These are phyloP conservation scores for Oryza meridionalis DNA, from an alignment of 176 grass and related monocot species.

Conservation along the genomic window DNA sequence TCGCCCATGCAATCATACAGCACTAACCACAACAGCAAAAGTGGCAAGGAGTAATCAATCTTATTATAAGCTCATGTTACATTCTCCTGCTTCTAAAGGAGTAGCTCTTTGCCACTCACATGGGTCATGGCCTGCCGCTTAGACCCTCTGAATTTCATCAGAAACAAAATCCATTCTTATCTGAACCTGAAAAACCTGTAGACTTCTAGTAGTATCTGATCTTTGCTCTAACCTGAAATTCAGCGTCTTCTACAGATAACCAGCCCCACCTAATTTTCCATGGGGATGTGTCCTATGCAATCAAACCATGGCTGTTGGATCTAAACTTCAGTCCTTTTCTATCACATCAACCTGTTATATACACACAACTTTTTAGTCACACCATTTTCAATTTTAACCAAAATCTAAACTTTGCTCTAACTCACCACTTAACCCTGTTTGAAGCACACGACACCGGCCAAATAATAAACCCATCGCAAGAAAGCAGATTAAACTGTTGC, in stretches of 20 bases:
- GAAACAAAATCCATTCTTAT: neutral
- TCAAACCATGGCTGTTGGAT: neutral
- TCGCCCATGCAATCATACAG: neutral
- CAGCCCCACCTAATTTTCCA: neutral
- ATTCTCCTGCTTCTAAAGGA: neutral
- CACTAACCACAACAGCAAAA: neutral
- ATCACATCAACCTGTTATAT: too few species aligned
- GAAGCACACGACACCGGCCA: conserved; percentile 3
- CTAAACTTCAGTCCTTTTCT: too few species aligned
- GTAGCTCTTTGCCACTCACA: neutral
- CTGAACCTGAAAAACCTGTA: neutral
- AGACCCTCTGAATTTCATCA: neutral
- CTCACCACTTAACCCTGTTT: conserved; percentile 7
- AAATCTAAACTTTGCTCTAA: too few species aligned
- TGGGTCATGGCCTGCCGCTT: neutral
- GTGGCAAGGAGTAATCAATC: neutral
- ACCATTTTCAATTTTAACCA: too few species aligned
- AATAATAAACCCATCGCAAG: neutral
- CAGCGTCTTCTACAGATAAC: neutral
- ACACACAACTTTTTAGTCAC: too few species aligned
- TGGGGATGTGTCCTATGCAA: neutral
- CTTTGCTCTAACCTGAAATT: too few species aligned
- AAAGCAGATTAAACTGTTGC: neutral
- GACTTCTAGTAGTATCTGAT: neutral
- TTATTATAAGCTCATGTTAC: conserved; percentile 13